Base-by-base conservation (phyloP, 129 eudicot genomes). In the Scalesia atractyloides region DNA sequence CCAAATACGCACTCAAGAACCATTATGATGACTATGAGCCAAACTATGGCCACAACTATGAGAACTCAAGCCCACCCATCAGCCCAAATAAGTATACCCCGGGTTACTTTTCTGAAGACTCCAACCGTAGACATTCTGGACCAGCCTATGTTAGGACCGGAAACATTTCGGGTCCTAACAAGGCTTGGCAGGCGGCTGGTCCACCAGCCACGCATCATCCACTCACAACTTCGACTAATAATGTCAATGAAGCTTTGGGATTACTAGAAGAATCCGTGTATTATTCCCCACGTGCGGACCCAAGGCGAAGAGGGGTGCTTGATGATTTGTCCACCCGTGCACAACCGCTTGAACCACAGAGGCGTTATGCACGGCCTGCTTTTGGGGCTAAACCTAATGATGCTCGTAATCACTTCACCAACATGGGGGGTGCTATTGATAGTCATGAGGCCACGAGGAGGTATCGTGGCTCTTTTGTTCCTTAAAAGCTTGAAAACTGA, bases 251-350 rank as follows among this genome's bases (percentile, higher is more conserved):
- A 56, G 77, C 82, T 7, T 63, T 78, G 66, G 82, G 82, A 0
- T 41, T 39, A 16, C 13, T 78, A 16, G 82, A 76, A 30, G 80
- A 76, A 22, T 77, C 82, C 9, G 72, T 78, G 26, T 51, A 78
- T 9, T 54, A 70, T 51, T 52, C 82, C 33, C 82, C 72, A 39
- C 76, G 67, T 5, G 64, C 76, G 2, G 77, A 78, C 67, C 76
- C 82, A 2, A 63, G 82, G 71, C 70, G 66, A 41, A 78, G 76
- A 63, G 82, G 82, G 12, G 67, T 78, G 37, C 82, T 78, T 16
- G 72, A 78, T 51, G 72, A 70, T 16, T 46, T 70, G 48, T 70
- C 82, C 10, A 78, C 77, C 1, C 82, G 82, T 39, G 77, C 82
- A 39, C 77, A 70, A 62, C 82, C 82, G 13, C 18, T 36, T 17